Base-by-base conservation (phyloP, 352 stramenopile species). In the Globisporangium splendens region DNA sequence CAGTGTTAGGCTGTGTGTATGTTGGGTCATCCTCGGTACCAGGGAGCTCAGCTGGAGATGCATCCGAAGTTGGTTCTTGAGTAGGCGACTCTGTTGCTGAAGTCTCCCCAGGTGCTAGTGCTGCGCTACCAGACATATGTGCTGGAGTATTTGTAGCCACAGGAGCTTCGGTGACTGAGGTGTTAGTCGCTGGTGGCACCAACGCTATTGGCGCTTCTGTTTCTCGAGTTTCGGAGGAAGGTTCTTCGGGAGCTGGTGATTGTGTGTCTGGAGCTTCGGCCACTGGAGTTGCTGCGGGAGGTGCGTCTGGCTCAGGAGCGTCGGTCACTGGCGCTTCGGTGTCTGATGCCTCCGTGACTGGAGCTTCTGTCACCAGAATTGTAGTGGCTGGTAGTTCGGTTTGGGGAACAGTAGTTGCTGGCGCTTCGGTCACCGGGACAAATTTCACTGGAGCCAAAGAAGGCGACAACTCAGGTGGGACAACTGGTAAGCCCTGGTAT, bases 401-500 rank as follows among this genome's bases (percentile, higher is more conserved):
- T 35, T 35, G 28, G 7, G 28, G 28, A 35, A 8, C 5, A 35
- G 8, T 35, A 11, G 28, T 35, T 35, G 28, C 28, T 11, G 28
- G 5, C 8, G 28, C n/a, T 52, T 50, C 18, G 14, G 41, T 44
- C 14, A 17, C 21, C 10, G 35, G 20, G 1, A 24, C 1, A 21
- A 17, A 1, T 13, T 17, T 20, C 13, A n/a, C n/a, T 49, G 54
- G 64, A 14, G 54, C 28, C 28, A 8, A 35, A 4, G 28, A 35
- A 11, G 28, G 10, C 10, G 28, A 8, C 5, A 35, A 8, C 17
- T 64, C 54, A 8, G 64, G 54, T 1, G 53, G 59, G 5, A 35
- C 28, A 5, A 54, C 22, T 13, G 56, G 17, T 12, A 46, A 13
- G 17, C 31, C 41, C 4, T 56, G 44, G 46, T 66, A 72, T 8